A percentile compares a stretch with the other conserved stretches of the same genome.
Conservation (phyloP, 2,329 filamentous ascomycete species). For the Pseudocercospora musae region DNA sequence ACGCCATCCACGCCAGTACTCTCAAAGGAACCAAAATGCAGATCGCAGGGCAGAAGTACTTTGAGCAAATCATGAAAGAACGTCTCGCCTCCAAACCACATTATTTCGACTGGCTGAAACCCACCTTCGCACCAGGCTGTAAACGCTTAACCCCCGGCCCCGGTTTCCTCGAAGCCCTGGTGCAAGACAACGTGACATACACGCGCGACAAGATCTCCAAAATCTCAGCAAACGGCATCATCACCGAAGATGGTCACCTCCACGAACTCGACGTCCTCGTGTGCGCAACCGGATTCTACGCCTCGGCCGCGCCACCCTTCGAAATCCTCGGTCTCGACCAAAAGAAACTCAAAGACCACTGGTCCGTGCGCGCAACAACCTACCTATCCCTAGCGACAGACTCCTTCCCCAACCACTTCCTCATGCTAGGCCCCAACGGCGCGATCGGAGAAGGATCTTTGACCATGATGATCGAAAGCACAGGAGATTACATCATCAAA, state of each 20-base stretch:
- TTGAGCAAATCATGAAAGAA: slow-evolving; percentile 42
- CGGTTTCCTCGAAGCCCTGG: slow-evolving; percentile 51
- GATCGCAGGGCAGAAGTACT: slow-evolving; percentile 35
- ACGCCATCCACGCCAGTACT: slow-evolving; percentile 47
- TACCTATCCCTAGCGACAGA: slow-evolving; percentile 28
- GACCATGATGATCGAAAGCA: slow-evolving; percentile 22
- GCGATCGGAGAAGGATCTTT: slow-evolving; percentile 22
- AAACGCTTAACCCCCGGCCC: slow-evolving; percentile 50
- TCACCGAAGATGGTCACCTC: slow-evolving; percentile 41
- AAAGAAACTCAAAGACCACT: slow-evolving; percentile 35
- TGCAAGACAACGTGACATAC: slow-evolving; percentile 46
- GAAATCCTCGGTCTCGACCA: slow-evolving; percentile 25
- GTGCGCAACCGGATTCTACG: slow-evolving; percentile 39
- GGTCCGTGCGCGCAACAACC: slow-evolving; percentile 39
- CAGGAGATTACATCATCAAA: slow-evolving; percentile 44
- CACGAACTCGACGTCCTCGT: slow-evolving; percentile 31
- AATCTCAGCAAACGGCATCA: slow-evolving; percentile 39
- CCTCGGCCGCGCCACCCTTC: slow-evolving; percentile 32
- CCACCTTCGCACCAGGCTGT: slow-evolving; percentile 45
- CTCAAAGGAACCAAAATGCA: slow-evolving; percentile 41
- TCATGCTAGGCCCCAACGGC: slow-evolving; percentile 25
- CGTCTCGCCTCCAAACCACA: slow-evolving; percentile 39
- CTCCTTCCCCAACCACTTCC: slow-evolving; percentile 34
- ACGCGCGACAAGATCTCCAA: slow-evolving; percentile 40
- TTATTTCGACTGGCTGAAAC: slow-evolving; percentile 42